Evolutionary conservation across 768 basidiomycete species (phyloP).

Genomic region (Gautieria morchelliformis): DNA sequence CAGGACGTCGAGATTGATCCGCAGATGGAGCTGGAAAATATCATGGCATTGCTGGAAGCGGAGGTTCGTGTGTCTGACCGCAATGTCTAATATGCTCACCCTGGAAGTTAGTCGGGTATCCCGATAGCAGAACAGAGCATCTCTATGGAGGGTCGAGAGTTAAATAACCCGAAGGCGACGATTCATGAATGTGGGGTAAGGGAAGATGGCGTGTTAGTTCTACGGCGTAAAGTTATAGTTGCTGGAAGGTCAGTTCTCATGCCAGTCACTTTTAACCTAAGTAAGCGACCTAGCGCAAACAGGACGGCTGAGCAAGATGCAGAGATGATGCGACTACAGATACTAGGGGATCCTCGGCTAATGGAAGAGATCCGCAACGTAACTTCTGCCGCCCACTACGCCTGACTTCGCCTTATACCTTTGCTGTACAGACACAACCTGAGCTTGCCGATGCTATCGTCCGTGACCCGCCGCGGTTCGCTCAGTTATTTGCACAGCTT

Average conservation of each 20-base stretch:
- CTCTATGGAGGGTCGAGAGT: slow-evolving; percentile 54
- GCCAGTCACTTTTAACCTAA: not conserved
- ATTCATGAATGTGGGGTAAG: slow-evolving; percentile 58
- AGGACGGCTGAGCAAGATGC: slow-evolving; percentile 71
- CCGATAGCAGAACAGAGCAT: slow-evolving; percentile 66
- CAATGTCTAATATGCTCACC: not conserved
- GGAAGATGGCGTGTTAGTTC: slow-evolving; percentile 53
- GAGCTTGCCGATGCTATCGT: slow-evolving; percentile 69
- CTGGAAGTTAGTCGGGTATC: slow-evolving; percentile 55
- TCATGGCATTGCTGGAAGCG: slow-evolving; percentile 89
- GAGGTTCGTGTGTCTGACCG: slow-evolving; percentile 59
- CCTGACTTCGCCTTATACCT: not conserved
- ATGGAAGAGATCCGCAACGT: slow-evolving; percentile 69
- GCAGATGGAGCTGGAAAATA: slow-evolving; percentile 84
- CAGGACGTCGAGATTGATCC: slow-evolving; percentile 71
- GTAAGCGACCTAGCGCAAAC: not conserved
- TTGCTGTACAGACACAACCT: slow-evolving; percentile 54
- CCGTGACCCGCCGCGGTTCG: slow-evolving; percentile 63
- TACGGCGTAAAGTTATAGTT: slow-evolving; percentile 50
- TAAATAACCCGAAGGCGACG: slow-evolving; percentile 57
- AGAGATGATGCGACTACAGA: slow-evolving; percentile 84
- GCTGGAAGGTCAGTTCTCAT: slow-evolving; percentile 29
- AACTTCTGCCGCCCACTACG: slow-evolving; percentile 15
- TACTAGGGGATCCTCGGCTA: slow-evolving; percentile 74
- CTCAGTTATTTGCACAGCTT: slow-evolving; percentile 56